A percentile compares a stretch with the other conserved stretches of the same genome.
Evolutionary conservation across 2,329 filamentous ascomycete species (phyloP).

Genomic region (Cercospora sojina): DNA sequence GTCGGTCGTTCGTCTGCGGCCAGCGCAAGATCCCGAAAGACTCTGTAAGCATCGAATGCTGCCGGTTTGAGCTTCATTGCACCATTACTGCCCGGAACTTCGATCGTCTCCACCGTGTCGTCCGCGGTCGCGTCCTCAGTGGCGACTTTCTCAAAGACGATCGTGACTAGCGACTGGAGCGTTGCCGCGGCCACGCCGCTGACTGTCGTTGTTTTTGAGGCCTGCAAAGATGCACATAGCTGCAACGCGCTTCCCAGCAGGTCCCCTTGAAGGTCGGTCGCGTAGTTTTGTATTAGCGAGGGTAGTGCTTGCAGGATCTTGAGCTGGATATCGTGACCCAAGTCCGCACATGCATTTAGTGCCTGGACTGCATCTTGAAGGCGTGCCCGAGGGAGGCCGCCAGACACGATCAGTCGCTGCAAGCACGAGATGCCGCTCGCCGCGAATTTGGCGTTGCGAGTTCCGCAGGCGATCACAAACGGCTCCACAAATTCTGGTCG

Average conservation of each 20-base stretch:
- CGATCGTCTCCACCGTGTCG: constrained; percentile 57
- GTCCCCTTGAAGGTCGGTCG: constrained; percentile 74
- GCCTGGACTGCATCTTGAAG: constrained; percentile 85
- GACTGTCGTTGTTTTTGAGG: constrained; percentile 87
- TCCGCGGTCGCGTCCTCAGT: constrained; percentile 69
- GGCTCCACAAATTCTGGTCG: constrained; percentile 84
- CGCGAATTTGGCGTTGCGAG: constrained; percentile 86
- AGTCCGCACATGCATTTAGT: constrained; percentile 72
- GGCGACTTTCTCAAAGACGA: constrained; percentile 88
- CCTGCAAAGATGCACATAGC: constrained; percentile 87
- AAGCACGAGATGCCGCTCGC: constrained; percentile 72
- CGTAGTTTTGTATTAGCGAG: constrained; percentile 86
- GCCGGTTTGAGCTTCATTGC: constrained; percentile 68
- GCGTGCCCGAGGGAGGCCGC: constrained; percentile 72
- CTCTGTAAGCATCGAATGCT: constrained; percentile 80
- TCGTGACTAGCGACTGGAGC: constrained; percentile 86
- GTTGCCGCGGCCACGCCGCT: constrained; percentile 97
- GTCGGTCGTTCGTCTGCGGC: constrained; percentile 81
- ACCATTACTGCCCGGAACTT: constrained; percentile 66
- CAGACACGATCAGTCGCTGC: constrained; percentile 78
- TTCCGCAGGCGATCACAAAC: constrained; percentile 88
- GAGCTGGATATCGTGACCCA: constrained; percentile 83
- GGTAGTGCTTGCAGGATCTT: constrained; percentile 93
- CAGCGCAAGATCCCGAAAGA: constrained; percentile 87
- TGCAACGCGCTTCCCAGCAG: constrained; percentile 79